Evolutionary conservation across 805 yeast species (phyloP), one percentile per base, ranked within the genome.

Genomic region (Lachancea kluyveri): DNA sequence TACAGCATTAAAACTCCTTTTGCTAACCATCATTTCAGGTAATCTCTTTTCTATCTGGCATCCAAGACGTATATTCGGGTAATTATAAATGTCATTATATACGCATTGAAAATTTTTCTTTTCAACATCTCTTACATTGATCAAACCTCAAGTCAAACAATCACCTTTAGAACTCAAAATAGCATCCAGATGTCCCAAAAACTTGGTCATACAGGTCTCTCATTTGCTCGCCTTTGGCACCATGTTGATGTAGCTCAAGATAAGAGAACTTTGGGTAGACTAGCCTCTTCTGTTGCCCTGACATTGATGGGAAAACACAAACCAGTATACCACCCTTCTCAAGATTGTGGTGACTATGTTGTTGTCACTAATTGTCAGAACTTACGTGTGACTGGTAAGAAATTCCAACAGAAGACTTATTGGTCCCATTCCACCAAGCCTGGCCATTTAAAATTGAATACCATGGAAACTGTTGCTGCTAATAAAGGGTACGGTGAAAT

Each of bases 271-370:
- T 61, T 92, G 28, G 99, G 99, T 54, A 79, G 97, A 54, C 59
- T 92, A 36, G 97, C 99, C 4, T 69, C 95, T 1, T 70, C 79
- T 36, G 87, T 92, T 35, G 96, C 98, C 16, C 67, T 77, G 18
- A 78, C 92, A 0, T 68, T 92, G 24, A 86, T 84, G 62, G 99
- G 99, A n/a, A 92, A 92, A 59, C 96, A 92, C 64, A 92, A 92
- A 66, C 99, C 99, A 4, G 72, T 86, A 0, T 80, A 63, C 43
- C 85, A 87, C 49, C 75, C 74, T 17, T 70, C 80, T 6, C 52
- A 81, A 55, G 99, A 92, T 62, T 76, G 79, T 42, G 99, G 99
- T 9, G 99, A 92, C 60, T 92, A 88, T 52, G 96, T 92, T 8
- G 97, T 92, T 8, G 96, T 90, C 2, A 83, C 96, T 9, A 94